A percentile compares a stretch with the other conserved stretches of the same genome.
Conservation (phyloP, 352 stramenopile genomes). For the Paralagenidium karlingii region DNA sequence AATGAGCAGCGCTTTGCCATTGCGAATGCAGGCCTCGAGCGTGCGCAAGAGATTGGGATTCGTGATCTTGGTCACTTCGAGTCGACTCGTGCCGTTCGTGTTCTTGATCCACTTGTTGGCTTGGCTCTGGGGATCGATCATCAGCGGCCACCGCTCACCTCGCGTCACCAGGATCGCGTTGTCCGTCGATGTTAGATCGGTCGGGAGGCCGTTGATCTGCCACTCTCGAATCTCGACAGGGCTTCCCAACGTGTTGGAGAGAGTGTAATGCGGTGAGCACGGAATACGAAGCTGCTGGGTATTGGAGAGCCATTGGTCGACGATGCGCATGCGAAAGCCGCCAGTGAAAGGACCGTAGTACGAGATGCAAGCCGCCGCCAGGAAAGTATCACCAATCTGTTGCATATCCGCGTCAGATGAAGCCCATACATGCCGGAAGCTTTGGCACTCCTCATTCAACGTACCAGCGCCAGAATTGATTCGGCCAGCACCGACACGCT, state of each 20-base stretch:
- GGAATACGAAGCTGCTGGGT: conserved; percentile 58
- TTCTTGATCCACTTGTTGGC: conserved; percentile 94
- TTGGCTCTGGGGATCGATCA: conserved; percentile 92
- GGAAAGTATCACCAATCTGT: conserved; percentile 87
- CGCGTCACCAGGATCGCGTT: conserved; percentile 88
- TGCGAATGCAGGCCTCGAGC: conserved; percentile 88
- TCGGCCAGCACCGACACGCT: conserved; percentile 64
- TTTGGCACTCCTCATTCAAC: neutral
- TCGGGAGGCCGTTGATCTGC: conserved; percentile 87
- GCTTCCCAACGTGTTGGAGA: conserved; percentile 73
- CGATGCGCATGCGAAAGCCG: conserved; percentile 65
- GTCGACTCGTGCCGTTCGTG: conserved; percentile 32
- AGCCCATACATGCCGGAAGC: neutral
- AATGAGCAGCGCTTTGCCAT: conserved; percentile 83
- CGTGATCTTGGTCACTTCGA: conserved; percentile 86
- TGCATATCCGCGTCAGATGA: no score
- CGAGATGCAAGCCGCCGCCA: conserved; percentile 86
- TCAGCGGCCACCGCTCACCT: conserved; percentile 87
- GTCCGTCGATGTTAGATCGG: conserved; percentile 86
- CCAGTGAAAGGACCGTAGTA: conserved; percentile 93
- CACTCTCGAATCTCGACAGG: conserved; percentile 88
- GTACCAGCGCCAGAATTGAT: conserved; percentile 49
- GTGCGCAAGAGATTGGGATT: conserved; percentile 83
- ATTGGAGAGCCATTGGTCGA: conserved; percentile 52
- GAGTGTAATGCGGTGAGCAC: conserved; percentile 53